These are phyloP conservation scores for Isabelozyma gotoi DNA, from an alignment of 805 yeast genomes.

Conservation along the genomic window DNA sequence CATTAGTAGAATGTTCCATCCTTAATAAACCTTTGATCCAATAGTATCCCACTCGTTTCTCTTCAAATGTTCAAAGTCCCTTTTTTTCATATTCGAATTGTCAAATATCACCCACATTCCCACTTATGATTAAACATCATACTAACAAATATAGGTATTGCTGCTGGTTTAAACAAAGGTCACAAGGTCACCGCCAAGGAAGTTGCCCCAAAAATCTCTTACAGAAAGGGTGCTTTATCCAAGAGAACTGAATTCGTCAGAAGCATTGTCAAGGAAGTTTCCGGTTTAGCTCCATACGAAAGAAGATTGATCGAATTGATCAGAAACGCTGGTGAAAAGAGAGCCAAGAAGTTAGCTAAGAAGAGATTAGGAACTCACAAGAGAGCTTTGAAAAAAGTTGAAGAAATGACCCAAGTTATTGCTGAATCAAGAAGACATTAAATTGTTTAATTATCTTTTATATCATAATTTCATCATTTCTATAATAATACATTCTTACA, in stretches of 20 bases:
- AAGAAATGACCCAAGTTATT: slow-evolving; percentile 94
- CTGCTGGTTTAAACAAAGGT: slow-evolving; percentile 99
- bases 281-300: slow-evolving; percentile 99
- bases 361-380: slow-evolving; percentile 99
- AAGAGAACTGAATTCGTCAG: slow-evolving; percentile 97
- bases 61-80: too few species aligned
- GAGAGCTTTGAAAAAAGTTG: slow-evolving; percentile 99
- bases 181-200: slow-evolving; percentile 89
- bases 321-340: slow-evolving; percentile 99
- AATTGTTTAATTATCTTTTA: slow-evolving; percentile 14
- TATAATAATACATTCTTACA: background rate
- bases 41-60: too few species aligned
- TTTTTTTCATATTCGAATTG: too few species aligned
- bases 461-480: slow-evolving; percentile 2
- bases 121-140: slow-evolving; percentile 7
- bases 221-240: slow-evolving; percentile 95
- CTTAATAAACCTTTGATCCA: too few species aligned
- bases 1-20: too few species aligned
- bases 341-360: slow-evolving; percentile 99
- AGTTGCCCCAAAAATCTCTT: slow-evolving; percentile 69
- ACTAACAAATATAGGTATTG: slow-evolving; percentile 68
- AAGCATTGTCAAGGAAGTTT: slow-evolving; percentile 91
- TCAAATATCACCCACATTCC: too few species aligned
- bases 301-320: slow-evolving; percentile 98
- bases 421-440: slow-evolving; percentile 96